phyloP scores from a whole-genome alignment of 176 grass and related monocot species.

The Zizania latifolia region DNA sequence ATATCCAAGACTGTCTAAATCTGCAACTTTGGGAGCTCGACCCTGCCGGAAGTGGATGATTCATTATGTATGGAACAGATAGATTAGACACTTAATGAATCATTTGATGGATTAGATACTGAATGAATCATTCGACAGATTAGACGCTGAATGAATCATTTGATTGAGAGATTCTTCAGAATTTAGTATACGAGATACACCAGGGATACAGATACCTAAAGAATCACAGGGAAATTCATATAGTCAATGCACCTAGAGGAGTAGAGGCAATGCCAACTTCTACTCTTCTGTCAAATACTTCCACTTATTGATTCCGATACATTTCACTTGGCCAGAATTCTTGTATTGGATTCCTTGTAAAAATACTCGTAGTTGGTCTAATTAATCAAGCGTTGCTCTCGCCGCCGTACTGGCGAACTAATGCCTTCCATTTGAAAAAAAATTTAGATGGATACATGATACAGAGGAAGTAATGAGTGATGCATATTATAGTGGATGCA shows the following conservation, averaged over 20 bases:
- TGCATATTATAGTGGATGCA: too few species aligned
- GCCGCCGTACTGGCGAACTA: background rate
- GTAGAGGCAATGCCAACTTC: background rate
- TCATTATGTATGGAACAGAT: background rate
- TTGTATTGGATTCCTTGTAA: background rate
- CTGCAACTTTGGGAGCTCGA: slow-evolving; percentile 32
- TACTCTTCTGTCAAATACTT: background rate
- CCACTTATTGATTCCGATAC: background rate
- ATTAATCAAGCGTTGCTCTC: slow-evolving; percentile 1
- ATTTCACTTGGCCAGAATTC: background rate
- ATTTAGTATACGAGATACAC: background rate
- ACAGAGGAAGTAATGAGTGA: too few species aligned
- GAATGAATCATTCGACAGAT: background rate
- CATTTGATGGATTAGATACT: background rate
- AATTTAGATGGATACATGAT: too few species aligned
- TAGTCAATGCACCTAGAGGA: background rate
- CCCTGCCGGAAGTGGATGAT: background rate
- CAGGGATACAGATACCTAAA: background rate
- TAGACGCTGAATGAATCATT: too few species aligned
- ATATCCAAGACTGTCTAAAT: background rate
- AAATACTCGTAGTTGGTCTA: background rate
- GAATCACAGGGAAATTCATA: background rate
- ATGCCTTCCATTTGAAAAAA: slow-evolving; percentile 5
- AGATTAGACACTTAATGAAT: background rate
- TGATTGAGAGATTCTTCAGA: slow-evolving; percentile 14